Evolutionary conservation across 208 protist species (phyloP).

Genomic region (Crithidia expoeki): DNA sequence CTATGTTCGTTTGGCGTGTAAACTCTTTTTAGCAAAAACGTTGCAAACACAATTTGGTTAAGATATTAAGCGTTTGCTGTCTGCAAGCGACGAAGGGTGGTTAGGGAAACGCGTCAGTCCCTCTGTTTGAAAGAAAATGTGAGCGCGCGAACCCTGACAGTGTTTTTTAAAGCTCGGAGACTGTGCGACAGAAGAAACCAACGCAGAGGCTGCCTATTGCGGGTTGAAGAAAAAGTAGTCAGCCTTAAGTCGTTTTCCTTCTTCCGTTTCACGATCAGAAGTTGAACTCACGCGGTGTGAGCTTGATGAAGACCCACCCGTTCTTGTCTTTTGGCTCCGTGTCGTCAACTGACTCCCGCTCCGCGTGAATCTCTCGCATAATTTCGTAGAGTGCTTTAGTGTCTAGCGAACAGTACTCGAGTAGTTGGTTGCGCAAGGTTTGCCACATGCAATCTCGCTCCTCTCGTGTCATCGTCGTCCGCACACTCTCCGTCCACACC

Average conservation of each 20-base stretch:
- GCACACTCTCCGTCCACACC: slow-evolving; percentile 21
- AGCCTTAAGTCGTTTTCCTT: too few relatives aligned
- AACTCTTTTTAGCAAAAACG: too few relatives aligned
- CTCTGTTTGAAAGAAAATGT: too few relatives aligned
- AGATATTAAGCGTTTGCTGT: too few relatives aligned
- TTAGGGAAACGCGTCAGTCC: too few relatives aligned
- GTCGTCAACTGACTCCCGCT: slow-evolving; percentile 51
- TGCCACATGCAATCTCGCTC: slow-evolving; percentile 73
- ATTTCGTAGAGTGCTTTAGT: slow-evolving; percentile 89
- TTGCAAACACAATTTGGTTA: too few relatives aligned
- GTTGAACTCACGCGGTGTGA: slow-evolving; percentile 57
- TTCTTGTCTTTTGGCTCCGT: slow-evolving; percentile 67
- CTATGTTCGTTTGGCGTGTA: too few relatives aligned
- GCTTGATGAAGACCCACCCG: slow-evolving; percentile 80
- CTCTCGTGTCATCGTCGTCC: slow-evolving; percentile 41
- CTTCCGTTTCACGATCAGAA: slow-evolving; percentile 23
- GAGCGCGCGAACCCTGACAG: too few relatives aligned
- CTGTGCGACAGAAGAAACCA: too few relatives aligned
- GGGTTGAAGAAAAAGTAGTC: slow-evolving; percentile 1
- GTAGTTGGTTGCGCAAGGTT: slow-evolving; percentile 80
- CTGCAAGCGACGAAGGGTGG: too few relatives aligned
- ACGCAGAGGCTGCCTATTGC: too few relatives aligned
- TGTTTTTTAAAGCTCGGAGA: too few relatives aligned
- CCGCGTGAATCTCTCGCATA: slow-evolving; percentile 82
- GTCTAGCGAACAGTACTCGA: slow-evolving; percentile 93